Percentiles rank a stretch among this genome's conserved stretches.
These are phyloP conservation scores for Blastocystis sp. DNA, from an alignment of 352 stramenopile species.

Conservation along the genomic window DNA sequence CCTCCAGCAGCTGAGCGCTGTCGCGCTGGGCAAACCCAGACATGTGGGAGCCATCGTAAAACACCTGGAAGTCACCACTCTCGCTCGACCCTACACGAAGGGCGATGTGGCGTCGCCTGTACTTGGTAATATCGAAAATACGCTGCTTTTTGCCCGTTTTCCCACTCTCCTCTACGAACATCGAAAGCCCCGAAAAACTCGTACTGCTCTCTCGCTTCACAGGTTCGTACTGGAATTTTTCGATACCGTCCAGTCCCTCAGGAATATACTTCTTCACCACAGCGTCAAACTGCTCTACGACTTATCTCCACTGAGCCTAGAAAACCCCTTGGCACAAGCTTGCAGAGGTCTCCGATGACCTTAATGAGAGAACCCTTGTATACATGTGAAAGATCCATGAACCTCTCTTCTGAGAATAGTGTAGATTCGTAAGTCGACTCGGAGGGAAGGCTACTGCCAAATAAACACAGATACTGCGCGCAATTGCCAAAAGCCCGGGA, in stretches of 20 bases:
- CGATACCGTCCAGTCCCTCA: slow-evolving; percentile 47
- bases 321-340: slow-evolving; percentile 19
- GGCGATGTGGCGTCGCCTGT: slow-evolving; percentile 45
- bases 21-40: slow-evolving; percentile 50
- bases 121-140: slow-evolving; percentile 58
- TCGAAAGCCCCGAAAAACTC: background rate
- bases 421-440: background rate
- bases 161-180: background rate
- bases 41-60: slow-evolving; percentile 48
- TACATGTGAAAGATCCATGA: slow-evolving; percentile 17
- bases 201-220: background rate
- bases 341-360: slow-evolving; percentile 39
- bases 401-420: too few relatives aligned
- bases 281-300: slow-evolving; percentile 36
- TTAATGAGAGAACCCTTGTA: slow-evolving; percentile 38
- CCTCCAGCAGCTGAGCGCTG: slow-evolving; percentile 9
- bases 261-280: slow-evolving; percentile 44
- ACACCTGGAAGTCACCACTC: background rate
- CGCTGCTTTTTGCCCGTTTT: slow-evolving; percentile 46
- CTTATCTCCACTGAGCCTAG: background rate
- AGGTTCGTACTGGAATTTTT: slow-evolving; percentile 26
- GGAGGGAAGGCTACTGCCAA: background rate
- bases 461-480: background rate
- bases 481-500: background rate
- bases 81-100: background rate